A percentile compares a stretch with the other conserved stretches of the same genome.
phyloP scores from a whole-genome alignment of 495 filamentous ascomycete species.

The Tricharina praecox region DNA sequence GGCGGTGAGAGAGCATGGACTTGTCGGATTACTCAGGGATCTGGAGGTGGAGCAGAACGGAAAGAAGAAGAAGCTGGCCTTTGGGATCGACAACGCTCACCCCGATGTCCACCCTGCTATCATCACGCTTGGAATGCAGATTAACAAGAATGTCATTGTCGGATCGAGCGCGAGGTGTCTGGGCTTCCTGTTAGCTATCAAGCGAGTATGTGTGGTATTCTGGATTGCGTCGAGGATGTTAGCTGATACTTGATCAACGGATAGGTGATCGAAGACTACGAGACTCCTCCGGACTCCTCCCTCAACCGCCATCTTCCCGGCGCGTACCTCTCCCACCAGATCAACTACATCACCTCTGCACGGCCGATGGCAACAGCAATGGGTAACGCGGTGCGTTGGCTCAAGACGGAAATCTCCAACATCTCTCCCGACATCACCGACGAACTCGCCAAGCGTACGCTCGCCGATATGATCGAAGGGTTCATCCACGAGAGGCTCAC shows the following conservation, averaged over 20 bases:
- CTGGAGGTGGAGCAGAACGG: conserved; percentile 41
- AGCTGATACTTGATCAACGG: not conserved
- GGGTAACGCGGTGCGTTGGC: conserved; percentile 86
- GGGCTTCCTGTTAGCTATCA: conserved; percentile 74
- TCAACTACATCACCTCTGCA: conserved; percentile 81
- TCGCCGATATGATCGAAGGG: conserved; percentile 66
- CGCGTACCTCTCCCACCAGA: conserved; percentile 83
- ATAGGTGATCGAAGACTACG: conserved; percentile 81
- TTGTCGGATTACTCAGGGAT: conserved; percentile 31
- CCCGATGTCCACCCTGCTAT: conserved; percentile 88
- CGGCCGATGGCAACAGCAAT: conserved; percentile 83
- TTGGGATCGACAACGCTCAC: conserved; percentile 53
- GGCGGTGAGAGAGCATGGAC: conserved; percentile 30
- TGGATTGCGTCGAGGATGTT: not conserved
- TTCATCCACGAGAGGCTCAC: conserved; percentile 85
- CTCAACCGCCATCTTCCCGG: conserved; percentile 78
- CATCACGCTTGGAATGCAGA: conserved; percentile 69
- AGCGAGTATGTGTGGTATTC: conserved; percentile 42
- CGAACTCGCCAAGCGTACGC: conserved; percentile 51
- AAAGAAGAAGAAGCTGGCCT: conserved; percentile 60
- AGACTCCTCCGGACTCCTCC: conserved; percentile 64
- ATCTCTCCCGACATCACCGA: conserved; percentile 72
- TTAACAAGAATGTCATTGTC: conserved; percentile 73
- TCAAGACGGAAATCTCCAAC: conserved; percentile 74
- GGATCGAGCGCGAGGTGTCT: conserved; percentile 81